phyloP scores from a whole-genome alignment of 768 basidiomycete genomes.

The Mycena alexandri region DNA sequence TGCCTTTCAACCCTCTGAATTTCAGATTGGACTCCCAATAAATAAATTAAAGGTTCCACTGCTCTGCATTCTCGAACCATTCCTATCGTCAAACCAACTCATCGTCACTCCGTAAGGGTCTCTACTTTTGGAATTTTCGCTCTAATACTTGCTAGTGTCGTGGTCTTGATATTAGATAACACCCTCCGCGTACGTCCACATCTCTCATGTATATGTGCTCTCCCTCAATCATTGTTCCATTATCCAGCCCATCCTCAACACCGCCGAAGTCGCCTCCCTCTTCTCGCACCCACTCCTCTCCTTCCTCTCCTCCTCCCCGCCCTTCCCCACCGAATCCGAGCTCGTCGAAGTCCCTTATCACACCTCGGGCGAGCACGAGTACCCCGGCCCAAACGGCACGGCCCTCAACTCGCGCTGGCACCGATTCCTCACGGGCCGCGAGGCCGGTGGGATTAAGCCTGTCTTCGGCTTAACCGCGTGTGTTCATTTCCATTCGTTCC shows the following conservation, averaged over 20 bases:
- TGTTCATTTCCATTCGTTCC: slow-evolving; percentile 44
- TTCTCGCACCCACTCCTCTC: slow-evolving; percentile 89
- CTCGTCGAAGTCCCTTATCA: slow-evolving; percentile 73
- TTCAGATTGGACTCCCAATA: slow-evolving; percentile 84
- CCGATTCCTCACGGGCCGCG: slow-evolving; percentile 87
- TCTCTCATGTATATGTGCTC: background rate
- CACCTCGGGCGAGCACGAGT: slow-evolving; percentile 67
- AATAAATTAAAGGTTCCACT: slow-evolving; percentile 79
- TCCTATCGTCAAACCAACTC: slow-evolving; percentile 76
- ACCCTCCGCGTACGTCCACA: slow-evolving; percentile 68
- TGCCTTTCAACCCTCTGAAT: background rate
- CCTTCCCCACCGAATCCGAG: slow-evolving; percentile 68
- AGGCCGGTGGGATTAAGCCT: slow-evolving; percentile 89
- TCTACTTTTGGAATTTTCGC: background rate
- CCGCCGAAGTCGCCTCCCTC: slow-evolving; percentile 80
- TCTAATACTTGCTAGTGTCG: slow-evolving; percentile 66
- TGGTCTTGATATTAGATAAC: slow-evolving; percentile 87
- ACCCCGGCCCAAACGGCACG: slow-evolving; percentile 54
- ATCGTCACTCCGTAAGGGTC: slow-evolving; percentile 84
- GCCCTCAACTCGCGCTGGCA: slow-evolving; percentile 67
- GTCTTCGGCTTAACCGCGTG: slow-evolving; percentile 91
- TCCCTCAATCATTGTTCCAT: background rate
- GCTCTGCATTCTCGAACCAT: slow-evolving; percentile 84
- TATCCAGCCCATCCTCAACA: slow-evolving; percentile 81
- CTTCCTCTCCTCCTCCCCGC: slow-evolving; percentile 73